Base-by-base conservation (phyloP, 371 early-diverging fungal genomes). In the Aphelidium insulamus region DNA sequence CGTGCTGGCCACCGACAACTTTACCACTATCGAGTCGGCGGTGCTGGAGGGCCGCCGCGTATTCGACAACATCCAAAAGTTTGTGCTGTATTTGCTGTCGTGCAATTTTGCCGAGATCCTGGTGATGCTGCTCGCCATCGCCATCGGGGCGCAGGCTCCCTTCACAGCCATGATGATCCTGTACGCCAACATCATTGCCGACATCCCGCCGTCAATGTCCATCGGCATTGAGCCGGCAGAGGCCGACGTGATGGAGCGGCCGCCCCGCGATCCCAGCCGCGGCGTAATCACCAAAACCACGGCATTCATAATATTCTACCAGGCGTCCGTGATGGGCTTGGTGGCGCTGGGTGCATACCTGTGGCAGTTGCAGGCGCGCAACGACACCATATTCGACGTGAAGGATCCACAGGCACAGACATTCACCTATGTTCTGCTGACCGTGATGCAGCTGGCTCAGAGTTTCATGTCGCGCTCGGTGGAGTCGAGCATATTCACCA, bases 401-500 rank as follows among this genome's bases (percentile, higher is more conserved):
- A 19, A n/a, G 2, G 5, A 28, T 17, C 21, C 4, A 19, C 23
- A 22, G 7, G 2, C 46, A n/a, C n/a, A n/a, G n/a, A n/a, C n/a
- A n/a, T n/a, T n/a, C 29, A 69, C 84, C 4, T 86, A 82, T 52
- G 51, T 66, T 16, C 55, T 66, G 14, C 50, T 86, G 32, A 82
- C 77, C 5, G 58, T 68, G 1, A 49, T 85, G 40, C 86, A 86
- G 50, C 52, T 87, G 4, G 48, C 66, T 15, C 83, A 85, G 38
- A 61, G 69, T 1, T 83, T 87, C 48, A 45, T 77, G 19, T 76
- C 78, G 6, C 52, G 79, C 23, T 72, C 73, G 25, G 55, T 80
- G 21, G 52, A 55, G 15, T 45, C 53, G 9, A 72, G 73, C 24
- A 40, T 83, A 12, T 75, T 87, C 48, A 49, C 36, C 14, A 73